phyloP scores from a whole-genome alignment of 2,329 filamentous ascomycete species.

The Teratosphaeria zuluensis region DNA sequence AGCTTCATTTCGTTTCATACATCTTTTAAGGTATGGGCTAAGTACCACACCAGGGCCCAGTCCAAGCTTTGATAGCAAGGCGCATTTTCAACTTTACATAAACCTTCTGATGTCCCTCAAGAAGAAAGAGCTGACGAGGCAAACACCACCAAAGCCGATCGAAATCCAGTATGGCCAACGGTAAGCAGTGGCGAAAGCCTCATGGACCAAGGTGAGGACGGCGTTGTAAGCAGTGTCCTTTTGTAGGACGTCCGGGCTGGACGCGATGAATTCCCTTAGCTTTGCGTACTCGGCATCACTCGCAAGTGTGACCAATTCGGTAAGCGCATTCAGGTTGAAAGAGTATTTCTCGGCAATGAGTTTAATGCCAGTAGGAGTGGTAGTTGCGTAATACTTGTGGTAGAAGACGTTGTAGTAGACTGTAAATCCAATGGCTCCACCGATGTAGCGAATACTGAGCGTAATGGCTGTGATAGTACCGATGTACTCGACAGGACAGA shows the following conservation, averaged over 20 bases:
- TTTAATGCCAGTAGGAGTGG: too few relatives aligned
- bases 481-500: conserved; percentile 59
- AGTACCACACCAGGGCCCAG: too few relatives aligned
- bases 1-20: too few relatives aligned
- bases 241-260: conserved; percentile 6
- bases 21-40: too few relatives aligned
- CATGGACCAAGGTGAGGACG: conserved; percentile 15
- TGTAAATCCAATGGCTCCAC: conserved; percentile 47
- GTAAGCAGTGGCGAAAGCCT: conserved; percentile 21
- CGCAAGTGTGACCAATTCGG: conserved; percentile 12
- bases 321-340: too few relatives aligned
- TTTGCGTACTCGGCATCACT: conserved; percentile 12
- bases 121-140: conserved; percentile 19
- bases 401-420: conserved; percentile 46
- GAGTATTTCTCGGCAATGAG: too few relatives aligned
- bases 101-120: conserved; percentile 24
- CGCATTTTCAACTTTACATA: background rate
- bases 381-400: too few relatives aligned
- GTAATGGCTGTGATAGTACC: conserved; percentile 59
- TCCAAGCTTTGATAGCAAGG: background rate
- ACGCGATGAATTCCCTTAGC: conserved; percentile 8
- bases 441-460: conserved; percentile 57
- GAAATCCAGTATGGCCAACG: conserved; percentile 23
- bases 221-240: conserved; percentile 17
- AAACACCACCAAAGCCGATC: conserved; percentile 24